Percentiles rank a stretch among this genome's conserved stretches.
Evolutionary conservation across 2,329 filamentous ascomycete species (phyloP).

Genomic region (Cytospora leucostoma): DNA sequence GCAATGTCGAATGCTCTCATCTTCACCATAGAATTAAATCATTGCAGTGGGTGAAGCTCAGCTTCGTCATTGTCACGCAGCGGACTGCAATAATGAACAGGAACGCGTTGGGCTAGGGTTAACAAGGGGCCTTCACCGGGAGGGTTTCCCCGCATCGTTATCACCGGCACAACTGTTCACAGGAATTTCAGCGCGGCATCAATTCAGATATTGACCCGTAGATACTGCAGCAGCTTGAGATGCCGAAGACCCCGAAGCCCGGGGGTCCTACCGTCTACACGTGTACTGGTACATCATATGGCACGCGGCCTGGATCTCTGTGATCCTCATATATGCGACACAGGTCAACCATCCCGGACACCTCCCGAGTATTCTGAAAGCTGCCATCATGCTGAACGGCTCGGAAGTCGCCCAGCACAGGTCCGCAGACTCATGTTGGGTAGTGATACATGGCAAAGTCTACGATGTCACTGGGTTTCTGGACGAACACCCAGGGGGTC

Average conservation of each 20-base stretch:
- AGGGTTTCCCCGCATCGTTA: no score
- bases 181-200: no score
- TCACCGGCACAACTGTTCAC: no score
- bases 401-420: constrained; percentile 40
- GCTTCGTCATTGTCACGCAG: no score
- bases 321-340: background rate
- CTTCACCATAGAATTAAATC: no score
- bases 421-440: constrained; percentile 41
- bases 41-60: no score
- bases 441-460: constrained; percentile 37
- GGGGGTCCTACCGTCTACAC: background rate
- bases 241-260: background rate
- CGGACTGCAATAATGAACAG: no score
- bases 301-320: no score
- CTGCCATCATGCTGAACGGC: constrained; percentile 32
- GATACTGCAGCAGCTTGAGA: no score
- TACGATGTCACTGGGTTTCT: constrained; percentile 44
- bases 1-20: background rate
- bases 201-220: no score
- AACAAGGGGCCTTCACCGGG: no score
- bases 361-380: background rate
- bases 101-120: no score
- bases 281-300: background rate
- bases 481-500: constrained; percentile 37
- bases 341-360: background rate